Conservation (phyloP, 2,329 filamentous ascomycete species). For the Alternaria ventricosa region DNA sequence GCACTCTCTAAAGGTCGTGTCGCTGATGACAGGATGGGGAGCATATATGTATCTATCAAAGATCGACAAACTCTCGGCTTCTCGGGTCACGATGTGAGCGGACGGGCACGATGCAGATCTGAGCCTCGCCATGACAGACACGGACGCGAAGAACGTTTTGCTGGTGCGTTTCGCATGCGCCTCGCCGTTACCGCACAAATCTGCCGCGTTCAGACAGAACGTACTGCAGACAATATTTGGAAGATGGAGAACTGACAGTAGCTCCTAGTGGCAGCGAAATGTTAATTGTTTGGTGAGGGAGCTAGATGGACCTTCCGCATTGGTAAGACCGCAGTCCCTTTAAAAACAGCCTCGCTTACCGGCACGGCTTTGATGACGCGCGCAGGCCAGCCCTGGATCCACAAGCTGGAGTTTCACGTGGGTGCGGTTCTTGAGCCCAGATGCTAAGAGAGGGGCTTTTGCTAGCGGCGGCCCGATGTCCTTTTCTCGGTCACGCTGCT, state of each 20-base stretch:
- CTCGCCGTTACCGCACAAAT: slow-evolving; percentile 13
- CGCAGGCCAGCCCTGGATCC: slow-evolving; percentile 40
- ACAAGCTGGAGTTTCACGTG: slow-evolving; percentile 43
- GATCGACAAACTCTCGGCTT: not conserved
- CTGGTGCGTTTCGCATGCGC: slow-evolving; percentile 26
- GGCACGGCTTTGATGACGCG: slow-evolving; percentile 41
- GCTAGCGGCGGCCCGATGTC: slow-evolving; percentile 33
- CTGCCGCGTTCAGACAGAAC: not conserved
- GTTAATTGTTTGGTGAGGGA: not conserved
- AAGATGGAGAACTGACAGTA: not conserved
- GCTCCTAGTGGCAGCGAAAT: not conserved
- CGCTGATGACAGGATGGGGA: not conserved
- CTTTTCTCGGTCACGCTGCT: slow-evolving; percentile 30
- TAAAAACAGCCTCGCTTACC: slow-evolving; percentile 29
- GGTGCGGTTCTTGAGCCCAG: slow-evolving; percentile 34
- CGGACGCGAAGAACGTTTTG: slow-evolving; percentile 9
- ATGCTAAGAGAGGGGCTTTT: slow-evolving; percentile 31
- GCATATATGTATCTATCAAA: not conserved
- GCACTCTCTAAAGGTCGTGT: not conserved
- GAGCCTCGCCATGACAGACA: slow-evolving; percentile 6
- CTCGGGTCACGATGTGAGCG: not conserved
- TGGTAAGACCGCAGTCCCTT: slow-evolving; percentile 5
- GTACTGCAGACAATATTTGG: not conserved
- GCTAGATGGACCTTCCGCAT: slow-evolving; percentile 11
- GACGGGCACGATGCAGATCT: slow-evolving; percentile 11